phyloP scores from a whole-genome alignment of 176 grass and related monocot species.

The Ensete glaucum region DNA sequence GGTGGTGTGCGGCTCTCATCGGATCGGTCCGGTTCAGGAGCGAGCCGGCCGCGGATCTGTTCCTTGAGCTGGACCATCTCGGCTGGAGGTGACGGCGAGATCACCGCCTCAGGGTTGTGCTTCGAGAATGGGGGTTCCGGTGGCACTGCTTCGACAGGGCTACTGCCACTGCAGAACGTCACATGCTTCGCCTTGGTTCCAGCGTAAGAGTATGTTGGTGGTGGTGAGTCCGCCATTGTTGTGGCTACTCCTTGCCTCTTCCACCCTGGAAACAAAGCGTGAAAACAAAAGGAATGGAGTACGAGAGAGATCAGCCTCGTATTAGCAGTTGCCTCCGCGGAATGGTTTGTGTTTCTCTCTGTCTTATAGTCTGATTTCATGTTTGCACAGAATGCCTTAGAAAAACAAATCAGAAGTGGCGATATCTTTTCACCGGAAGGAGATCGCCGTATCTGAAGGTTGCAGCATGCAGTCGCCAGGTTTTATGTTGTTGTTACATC shows the following conservation, averaged over 20 bases:
- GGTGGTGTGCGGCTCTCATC: not conserved
- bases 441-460: no score
- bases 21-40: slow-evolving; percentile 15
- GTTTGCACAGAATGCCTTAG: no score
- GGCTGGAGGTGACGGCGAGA: not conserved
- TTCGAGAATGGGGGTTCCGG: slow-evolving; percentile 1
- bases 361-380: no score
- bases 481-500: not conserved
- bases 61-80: slow-evolving; percentile 27
- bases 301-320: not conserved
- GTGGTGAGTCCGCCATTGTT: slow-evolving; percentile 31
- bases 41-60: slow-evolving; percentile 30
- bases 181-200: slow-evolving; percentile 41
- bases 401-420: no score
- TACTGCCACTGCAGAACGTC: slow-evolving; percentile 34
- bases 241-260: slow-evolving; percentile 23
- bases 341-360: no score
- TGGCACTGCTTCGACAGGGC: slow-evolving; percentile 41
- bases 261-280: slow-evolving; percentile 30
- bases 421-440: no score
- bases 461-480: no score
- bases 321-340: no score
- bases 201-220: slow-evolving; percentile 24
- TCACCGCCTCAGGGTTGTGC: not conserved
- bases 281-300: not conserved